Evolutionary conservation across 345 rosid species (phyloP), one percentile per base, ranked within the genome.

Genomic region (Erodium maritimum): DNA sequence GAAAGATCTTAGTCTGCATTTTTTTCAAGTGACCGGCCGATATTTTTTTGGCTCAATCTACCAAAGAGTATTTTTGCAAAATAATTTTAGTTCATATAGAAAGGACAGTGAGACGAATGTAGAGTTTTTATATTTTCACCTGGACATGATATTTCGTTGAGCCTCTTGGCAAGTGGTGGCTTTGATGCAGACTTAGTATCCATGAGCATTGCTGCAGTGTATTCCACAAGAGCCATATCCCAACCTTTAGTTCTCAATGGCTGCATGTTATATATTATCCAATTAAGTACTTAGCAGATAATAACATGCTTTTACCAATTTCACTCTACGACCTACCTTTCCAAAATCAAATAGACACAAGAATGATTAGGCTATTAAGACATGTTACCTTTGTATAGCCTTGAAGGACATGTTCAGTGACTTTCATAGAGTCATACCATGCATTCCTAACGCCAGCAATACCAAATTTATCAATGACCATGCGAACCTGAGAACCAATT

Each of bases 161-260:
- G 77, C 58, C 85, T 76, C 70, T 81, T 71, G 1, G 80, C 72
- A 34, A 73, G 42, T 20, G 84, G 79, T 46, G 76, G 73, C 67
- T 70, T 85, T 45, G 63, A 61, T 61, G 63, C 80, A 54, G 87
- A 69, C 29, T 74, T 73, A 1, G 25, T 54, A 66, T 68, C 71
- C 20, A 77, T 65, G 55, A 88, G 70, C 70, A 80, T 78, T 65
- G 86, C 83, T 12, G 84, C 86, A 0, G 84, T 80, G 76, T 78
- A 85, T 61, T 85, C 88, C 57, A 83, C 85, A 2, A 88, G 86
- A 74, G 93, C 88, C 69, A 64, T 77, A 68, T 88, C 96, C 96
- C 93, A 83, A 56, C 83, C 89, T 67, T 80, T 88, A 24, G 67
- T 71, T 69, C 74, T 78, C 56, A 88, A 55, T 61, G 93, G 93